Base-by-base conservation (phyloP, 1,139 yeast species). In the Zygotorulaspora mrakii region DNA sequence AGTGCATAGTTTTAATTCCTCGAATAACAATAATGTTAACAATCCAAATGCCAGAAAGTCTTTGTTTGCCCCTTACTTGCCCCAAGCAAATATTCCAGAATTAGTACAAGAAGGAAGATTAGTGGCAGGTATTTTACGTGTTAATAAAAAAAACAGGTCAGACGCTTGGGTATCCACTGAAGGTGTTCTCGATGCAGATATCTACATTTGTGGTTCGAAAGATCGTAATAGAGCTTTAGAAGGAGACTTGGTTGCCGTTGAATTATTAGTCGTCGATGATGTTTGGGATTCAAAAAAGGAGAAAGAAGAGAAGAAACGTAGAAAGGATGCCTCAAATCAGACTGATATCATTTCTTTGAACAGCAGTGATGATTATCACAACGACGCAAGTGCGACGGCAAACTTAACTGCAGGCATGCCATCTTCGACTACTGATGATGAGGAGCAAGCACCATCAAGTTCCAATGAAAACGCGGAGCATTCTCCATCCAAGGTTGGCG, bases 141-240 rank as follows among this genome's bases (percentile, higher is more conserved):
- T 91, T 38, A 91, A 91, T 66, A 88, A 88, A 62, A 91, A 91
- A 66, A 91, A 91, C 63, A 76, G 98, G 55, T 86, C 96, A 1
- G 98, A 91, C 65, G 98, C 98, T 1, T 91, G 94, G 65, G 97
- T 91, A 12, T 82, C 96, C 3, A 91, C 97, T 0, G 96, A 89
- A 60, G 96, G 96, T 2, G 74, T 89, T 31, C 72, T 91, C 49
- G 98, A 91, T 65, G 95, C 97, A 0, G 98, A 91, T 64, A 87
- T 91, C 47, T 91, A 88, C 61, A 91, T 91, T 51, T 94, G 97
- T 69, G 98, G 98, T 9, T 89, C 97, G n/a, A 91, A 91, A 63
- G 98, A 91, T 65, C 85, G 98, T 62, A 91, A 91, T 65, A 80
- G 98, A 61, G 97, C 98, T 8, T 70, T 91, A 39, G 98, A 91